These are phyloP conservation scores for Fragilaria radians DNA, from an alignment of 108 stramenopile species.

Conservation along the genomic window DNA sequence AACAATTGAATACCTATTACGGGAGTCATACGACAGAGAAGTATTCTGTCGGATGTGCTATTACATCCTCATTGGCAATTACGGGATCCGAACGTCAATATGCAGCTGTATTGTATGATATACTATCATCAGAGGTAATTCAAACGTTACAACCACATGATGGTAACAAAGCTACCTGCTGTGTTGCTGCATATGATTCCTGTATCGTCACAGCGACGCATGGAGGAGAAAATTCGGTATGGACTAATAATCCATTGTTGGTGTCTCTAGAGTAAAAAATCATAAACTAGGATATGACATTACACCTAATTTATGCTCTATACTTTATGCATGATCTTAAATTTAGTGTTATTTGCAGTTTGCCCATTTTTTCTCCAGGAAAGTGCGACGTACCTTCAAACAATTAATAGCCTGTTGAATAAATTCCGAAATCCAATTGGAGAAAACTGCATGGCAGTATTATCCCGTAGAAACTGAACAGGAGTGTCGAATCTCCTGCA, in stretches of 20 bases:
- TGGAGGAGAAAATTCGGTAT: slow-evolving; percentile 61
- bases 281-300: neutral
- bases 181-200: slow-evolving; percentile 56
- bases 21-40: slow-evolving; percentile 47
- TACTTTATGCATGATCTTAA: no score
- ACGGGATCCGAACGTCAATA: slow-evolving; percentile 66
- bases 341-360: no score
- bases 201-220: slow-evolving; percentile 55
- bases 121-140: slow-evolving; percentile 25
- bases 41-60: slow-evolving; percentile 51
- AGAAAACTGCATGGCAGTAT: no score
- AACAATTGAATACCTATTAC: slow-evolving; percentile 38
- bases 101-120: slow-evolving; percentile 52
- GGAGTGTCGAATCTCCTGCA: no score
- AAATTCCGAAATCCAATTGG: no score
- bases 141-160: slow-evolving; percentile 21
- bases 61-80: slow-evolving; percentile 51
- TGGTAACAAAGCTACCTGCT: slow-evolving; percentile 38
- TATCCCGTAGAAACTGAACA: no score
- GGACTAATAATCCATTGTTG: slow-evolving; percentile 42
- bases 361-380: no score
- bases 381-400: no score
- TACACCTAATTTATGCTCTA: no score
- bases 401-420: no score
- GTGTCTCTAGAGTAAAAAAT: neutral